Conservation (phyloP, 1,284 basidiomycete genomes). For the Afroboletus lepidellus region DNA sequence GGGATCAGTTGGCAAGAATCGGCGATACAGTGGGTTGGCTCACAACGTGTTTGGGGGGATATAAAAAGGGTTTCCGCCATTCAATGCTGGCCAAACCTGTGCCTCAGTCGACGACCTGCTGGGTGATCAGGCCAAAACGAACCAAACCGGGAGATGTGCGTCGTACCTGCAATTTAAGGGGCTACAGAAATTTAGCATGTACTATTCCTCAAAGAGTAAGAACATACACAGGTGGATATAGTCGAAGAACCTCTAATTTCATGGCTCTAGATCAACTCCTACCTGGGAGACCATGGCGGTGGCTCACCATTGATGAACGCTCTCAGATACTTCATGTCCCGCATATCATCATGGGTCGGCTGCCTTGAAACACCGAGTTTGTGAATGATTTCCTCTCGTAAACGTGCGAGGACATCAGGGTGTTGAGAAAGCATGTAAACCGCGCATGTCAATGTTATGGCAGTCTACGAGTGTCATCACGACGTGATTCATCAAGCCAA, state of each 20-base stretch:
- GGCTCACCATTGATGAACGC: neutral
- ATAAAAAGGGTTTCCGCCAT: constrained; percentile 26
- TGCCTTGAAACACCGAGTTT: constrained; percentile 39
- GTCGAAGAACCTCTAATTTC: neutral
- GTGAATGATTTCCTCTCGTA: constrained; percentile 42
- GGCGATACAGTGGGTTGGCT: neutral
- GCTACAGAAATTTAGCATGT: neutral
- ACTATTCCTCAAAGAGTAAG: neutral
- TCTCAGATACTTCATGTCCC: neutral
- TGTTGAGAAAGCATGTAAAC: constrained; percentile 56
- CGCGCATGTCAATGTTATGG: constrained; percentile 49
- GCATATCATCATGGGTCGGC: neutral
- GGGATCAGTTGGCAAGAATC: neutral
- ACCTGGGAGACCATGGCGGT: neutral
- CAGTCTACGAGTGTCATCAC: constrained; percentile 38
- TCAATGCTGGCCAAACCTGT: constrained; percentile 19
- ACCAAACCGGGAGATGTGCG: neutral
- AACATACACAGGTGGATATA: neutral
- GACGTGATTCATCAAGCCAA: neutral
- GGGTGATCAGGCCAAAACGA: neutral
- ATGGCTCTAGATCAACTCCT: neutral
- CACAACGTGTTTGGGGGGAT: constrained; percentile 22
- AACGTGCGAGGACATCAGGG: constrained; percentile 42
- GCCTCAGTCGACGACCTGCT: constrained; percentile 7
- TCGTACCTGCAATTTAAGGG: neutral